Conservation (phyloP, 371 early-diverging fungal genomes). For the Syncephalastrum contaminatum region DNA sequence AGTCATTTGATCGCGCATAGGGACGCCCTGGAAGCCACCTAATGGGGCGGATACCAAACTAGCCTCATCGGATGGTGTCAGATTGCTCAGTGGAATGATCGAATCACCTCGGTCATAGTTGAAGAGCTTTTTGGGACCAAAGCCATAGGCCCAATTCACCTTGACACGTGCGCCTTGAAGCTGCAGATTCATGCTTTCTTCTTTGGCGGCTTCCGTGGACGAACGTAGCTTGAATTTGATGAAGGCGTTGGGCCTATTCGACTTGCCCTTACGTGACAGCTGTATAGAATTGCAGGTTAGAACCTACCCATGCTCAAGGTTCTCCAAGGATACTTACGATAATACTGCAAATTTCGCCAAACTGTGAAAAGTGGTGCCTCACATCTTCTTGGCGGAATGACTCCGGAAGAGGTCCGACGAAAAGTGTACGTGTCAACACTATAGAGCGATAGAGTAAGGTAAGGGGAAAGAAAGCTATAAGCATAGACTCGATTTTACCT, state of each 20-base stretch:
- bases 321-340: slow-evolving; percentile 25
- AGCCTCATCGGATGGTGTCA: slow-evolving; percentile 35
- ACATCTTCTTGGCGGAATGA: slow-evolving; percentile 35
- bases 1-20: slow-evolving; percentile 36
- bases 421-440: slow-evolving; percentile 49
- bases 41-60: slow-evolving; percentile 35
- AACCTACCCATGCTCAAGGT: not conserved
- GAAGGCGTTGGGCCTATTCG: slow-evolving; percentile 35
- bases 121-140: slow-evolving; percentile 49
- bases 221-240: slow-evolving; percentile 34
- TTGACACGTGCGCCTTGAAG: slow-evolving; percentile 4
- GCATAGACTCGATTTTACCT: slow-evolving; percentile 26
- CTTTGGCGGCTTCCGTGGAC: slow-evolving; percentile 31
- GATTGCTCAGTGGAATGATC: slow-evolving; percentile 38
- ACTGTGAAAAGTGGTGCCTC: slow-evolving; percentile 27
- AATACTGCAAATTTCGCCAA: slow-evolving; percentile 42
- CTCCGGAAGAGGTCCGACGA: slow-evolving; percentile 48
- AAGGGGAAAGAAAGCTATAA: too few relatives aligned
- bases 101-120: slow-evolving; percentile 45
- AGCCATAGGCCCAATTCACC: slow-evolving; percentile 52
- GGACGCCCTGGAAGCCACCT: slow-evolving; percentile 45
- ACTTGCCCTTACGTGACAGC: slow-evolving; percentile 25
- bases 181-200: slow-evolving; percentile 19
- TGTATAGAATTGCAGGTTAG: not conserved
- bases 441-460: not conserved